Evolutionary conservation across 768 basidiomycete genomes (phyloP), one percentile per base, ranked within the genome.

Genomic region (Mycena maculata): DNA sequence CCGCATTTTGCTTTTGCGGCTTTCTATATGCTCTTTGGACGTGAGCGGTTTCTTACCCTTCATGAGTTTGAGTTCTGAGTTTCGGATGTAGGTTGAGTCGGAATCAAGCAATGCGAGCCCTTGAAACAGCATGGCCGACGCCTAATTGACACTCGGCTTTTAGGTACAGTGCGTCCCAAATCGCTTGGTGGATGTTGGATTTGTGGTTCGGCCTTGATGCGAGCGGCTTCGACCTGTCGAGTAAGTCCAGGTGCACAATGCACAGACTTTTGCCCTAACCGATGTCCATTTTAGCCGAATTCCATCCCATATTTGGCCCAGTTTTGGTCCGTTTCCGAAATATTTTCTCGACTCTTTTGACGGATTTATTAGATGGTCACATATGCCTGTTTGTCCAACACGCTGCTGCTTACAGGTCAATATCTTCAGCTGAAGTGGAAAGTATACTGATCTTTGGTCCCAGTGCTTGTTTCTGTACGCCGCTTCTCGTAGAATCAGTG

Each of bases 131-230:
- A 10, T 2, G 23, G 42, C 10, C 13, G 5, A 38, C 28, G 22
- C 20, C 15, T 16, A 52, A 47, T 23, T 9, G 45, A 60, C 48
- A 65, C 42, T 39, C 55, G 44, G 25, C 15, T 57, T 50, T 61
- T 39, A 48, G 20, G 39, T 78, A 78, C 9, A 70, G 71, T n/a
- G 38, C 49, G 9, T 31, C 62, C 7, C 65, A 64, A 28, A 94
- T 96, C 59, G 89, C 91, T 0, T 98, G 95, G 95, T 97, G 95
- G 94, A 93, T 98, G 90, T 84, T 96, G 25, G 93, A 96, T 74
- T 77, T 96, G 12, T 94, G 88, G 87, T 98, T 99, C 74, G 97
- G 97, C n/a, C 85, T 99, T 8, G 97, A 98, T 78, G 94, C 95
- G 0, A 88, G 84, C 50, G 96, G 96, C 5, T 98, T 99, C 73